Conservation (phyloP, 371 early-diverging fungal genomes). For the Mucor piriformis region DNA sequence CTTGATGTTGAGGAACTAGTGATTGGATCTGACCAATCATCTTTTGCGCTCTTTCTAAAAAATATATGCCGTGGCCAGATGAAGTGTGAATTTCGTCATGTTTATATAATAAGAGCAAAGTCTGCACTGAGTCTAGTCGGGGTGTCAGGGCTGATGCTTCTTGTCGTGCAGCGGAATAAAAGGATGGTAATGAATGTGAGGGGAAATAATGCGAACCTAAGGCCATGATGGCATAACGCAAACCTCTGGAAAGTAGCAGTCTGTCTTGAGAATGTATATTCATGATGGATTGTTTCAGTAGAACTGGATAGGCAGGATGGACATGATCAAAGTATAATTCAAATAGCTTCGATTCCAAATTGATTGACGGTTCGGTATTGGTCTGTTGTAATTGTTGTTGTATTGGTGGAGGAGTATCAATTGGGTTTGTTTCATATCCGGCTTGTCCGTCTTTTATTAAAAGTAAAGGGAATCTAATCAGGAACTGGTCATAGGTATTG, state of each 20-base stretch:
- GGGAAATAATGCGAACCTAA: constrained; percentile 13
- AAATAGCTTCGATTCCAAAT: constrained; percentile 50
- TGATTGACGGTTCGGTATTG: constrained; percentile 14
- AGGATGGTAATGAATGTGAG: not conserved
- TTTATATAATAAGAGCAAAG: constrained; percentile 32
- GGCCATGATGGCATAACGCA: constrained; percentile 24
- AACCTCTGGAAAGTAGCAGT: constrained; percentile 7
- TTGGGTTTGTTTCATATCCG: constrained; percentile 11
- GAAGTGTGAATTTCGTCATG: constrained; percentile 18
- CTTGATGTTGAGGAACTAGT: constrained; percentile 11
- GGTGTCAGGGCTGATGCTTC: not conserved
- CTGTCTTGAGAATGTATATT: constrained; percentile 17
- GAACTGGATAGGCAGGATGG: constrained; percentile 65
- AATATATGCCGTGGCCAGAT: constrained; percentile 9
- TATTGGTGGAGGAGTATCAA: not conserved
- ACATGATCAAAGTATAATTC: constrained; percentile 65
- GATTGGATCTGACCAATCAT: constrained; percentile 15
- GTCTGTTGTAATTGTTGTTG: not conserved
- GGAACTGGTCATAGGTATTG: constrained; percentile 1
- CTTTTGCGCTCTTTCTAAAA: constrained; percentile 15
- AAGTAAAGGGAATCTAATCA: constrained; percentile 10
- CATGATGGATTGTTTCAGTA: constrained; percentile 23
- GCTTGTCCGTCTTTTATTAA: constrained; percentile 17
- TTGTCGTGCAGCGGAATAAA: constrained; percentile 14
- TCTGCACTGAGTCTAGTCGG: constrained; percentile 23